phyloP scores from a whole-genome alignment of 495 filamentous ascomycete genomes.

The Trichoderma asperelloides region DNA sequence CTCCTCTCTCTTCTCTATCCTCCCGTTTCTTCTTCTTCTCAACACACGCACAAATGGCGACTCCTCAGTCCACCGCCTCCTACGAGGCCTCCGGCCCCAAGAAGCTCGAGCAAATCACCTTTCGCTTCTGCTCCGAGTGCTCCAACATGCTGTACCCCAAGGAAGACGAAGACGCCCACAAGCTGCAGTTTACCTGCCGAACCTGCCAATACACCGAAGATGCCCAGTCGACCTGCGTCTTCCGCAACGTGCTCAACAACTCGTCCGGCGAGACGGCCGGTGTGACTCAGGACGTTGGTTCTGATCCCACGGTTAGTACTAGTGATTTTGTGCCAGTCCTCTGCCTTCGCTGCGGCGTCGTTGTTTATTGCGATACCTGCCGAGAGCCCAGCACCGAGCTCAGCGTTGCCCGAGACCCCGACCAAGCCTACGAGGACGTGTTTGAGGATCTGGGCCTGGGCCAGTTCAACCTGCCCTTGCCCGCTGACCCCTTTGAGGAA shows the following conservation, averaged over 20 bases:
- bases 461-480: not conserved
- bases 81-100: constrained; percentile 39
- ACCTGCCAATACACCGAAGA: constrained; percentile 85
- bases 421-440: not conserved
- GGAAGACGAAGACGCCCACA: constrained; percentile 59
- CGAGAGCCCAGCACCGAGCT: constrained; percentile 18
- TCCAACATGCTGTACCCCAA: constrained; percentile 97
- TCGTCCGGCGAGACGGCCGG: constrained; percentile 91
- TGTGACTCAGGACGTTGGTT: constrained; percentile 91
- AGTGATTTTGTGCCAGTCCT: constrained; percentile 21
- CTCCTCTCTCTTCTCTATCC: not conserved
- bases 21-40: not conserved
- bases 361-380: constrained; percentile 28
- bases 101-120: constrained; percentile 71
- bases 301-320: constrained; percentile 92
- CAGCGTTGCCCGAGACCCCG: not conserved
- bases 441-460: not conserved
- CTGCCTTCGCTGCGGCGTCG: constrained; percentile 21
- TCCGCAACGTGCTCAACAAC: constrained; percentile 81
- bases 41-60: constrained; percentile 39
- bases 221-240: constrained; percentile 79
- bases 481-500: constrained; percentile 11
- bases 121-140: constrained; percentile 96
- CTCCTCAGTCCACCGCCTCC: constrained; percentile 46
- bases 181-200: constrained; percentile 58